A percentile compares a stretch with the other conserved stretches of the same genome.
phyloP scores from a whole-genome alignment of 1,284 basidiomycete genomes.

The Bondarzewia mesenterica region DNA sequence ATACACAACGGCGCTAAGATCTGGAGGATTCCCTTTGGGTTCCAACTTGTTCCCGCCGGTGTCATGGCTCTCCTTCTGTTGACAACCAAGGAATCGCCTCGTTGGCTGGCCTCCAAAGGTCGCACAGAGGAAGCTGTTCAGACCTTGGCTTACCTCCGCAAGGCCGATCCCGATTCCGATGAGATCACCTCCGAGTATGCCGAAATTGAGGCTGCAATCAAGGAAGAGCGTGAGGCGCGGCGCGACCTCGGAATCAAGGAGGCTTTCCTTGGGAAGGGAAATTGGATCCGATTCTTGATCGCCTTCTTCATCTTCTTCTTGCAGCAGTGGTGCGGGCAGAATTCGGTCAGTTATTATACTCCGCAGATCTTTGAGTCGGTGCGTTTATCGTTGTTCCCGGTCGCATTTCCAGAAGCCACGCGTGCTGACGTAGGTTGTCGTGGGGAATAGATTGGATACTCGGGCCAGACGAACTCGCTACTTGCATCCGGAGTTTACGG shows the following conservation, averaged over 20 bases:
- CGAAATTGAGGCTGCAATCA: conserved; percentile 59
- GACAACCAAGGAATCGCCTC: conserved; percentile 49
- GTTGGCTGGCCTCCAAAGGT: conserved; percentile 26
- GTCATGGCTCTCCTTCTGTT: conserved; percentile 70
- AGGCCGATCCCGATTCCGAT: conserved; percentile 35
- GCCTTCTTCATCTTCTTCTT: conserved; percentile 53
- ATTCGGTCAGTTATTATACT: conserved; percentile 68
- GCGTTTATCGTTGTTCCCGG: conserved; percentile 24
- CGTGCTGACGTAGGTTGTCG: no score
- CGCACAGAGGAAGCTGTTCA: conserved; percentile 23
- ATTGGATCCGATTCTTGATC: conserved; percentile 63
- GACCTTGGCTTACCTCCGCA: conserved; percentile 51
- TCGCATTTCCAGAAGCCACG: no score
- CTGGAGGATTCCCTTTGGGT: conserved; percentile 70
- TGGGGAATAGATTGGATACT: conserved; percentile 64
- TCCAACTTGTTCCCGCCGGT: conserved; percentile 73
- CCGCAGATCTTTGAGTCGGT: conserved; percentile 67
- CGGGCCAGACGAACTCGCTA: conserved; percentile 49
- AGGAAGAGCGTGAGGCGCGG: conserved; percentile 53
- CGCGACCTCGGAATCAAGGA: conserved; percentile 52
- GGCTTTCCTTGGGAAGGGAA: conserved; percentile 69
- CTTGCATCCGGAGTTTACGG: conserved; percentile 82
- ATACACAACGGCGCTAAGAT: conserved; percentile 38
- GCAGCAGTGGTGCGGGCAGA: conserved; percentile 61
- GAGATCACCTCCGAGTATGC: conserved; percentile 45